Conservation (phyloP, 148 eudicot genomes). For the Camellia japonica region DNA sequence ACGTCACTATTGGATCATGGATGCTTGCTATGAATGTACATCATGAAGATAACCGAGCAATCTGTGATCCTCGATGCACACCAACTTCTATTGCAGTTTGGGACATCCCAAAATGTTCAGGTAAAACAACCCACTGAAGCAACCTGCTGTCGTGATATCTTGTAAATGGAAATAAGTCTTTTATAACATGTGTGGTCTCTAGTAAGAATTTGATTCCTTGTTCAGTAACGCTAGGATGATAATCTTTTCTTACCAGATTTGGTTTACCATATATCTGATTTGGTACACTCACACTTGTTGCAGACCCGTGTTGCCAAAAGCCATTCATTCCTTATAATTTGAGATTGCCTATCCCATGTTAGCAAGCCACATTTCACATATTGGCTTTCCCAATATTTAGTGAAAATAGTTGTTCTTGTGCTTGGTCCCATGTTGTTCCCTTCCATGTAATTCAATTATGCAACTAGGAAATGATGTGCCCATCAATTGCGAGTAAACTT, state of each 20-base stretch:
- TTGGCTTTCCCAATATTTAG: not conserved
- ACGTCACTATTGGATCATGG: conserved; percentile 77
- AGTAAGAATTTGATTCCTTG: not conserved
- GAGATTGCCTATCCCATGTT: not conserved
- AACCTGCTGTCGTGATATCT: not conserved
- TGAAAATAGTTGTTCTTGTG: too few relatives aligned
- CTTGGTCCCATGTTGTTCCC: not conserved
- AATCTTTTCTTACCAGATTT: too few relatives aligned
- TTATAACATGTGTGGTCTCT: not conserved
- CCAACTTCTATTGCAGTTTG: conserved; percentile 69
- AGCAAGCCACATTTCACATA: not conserved
- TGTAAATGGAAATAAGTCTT: not conserved
- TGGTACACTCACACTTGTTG: too few relatives aligned
- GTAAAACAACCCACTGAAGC: conserved; percentile 24
- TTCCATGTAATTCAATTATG: not conserved
- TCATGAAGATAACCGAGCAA: conserved; percentile 62
- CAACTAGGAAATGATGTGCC: not conserved
- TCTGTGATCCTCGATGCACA: conserved; percentile 60
- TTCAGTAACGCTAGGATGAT: too few relatives aligned
- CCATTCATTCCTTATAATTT: not conserved
- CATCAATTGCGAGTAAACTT: not conserved
- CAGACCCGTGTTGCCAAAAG: too few relatives aligned
- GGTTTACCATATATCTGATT: too few relatives aligned
- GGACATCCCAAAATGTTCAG: conserved; percentile 80
- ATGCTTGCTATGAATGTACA: conserved; percentile 74